Percentiles rank a stretch among this genome's conserved stretches.
Conservation (phyloP, 106 monocot genomes). For the Dioscorea zingiberensis region DNA sequence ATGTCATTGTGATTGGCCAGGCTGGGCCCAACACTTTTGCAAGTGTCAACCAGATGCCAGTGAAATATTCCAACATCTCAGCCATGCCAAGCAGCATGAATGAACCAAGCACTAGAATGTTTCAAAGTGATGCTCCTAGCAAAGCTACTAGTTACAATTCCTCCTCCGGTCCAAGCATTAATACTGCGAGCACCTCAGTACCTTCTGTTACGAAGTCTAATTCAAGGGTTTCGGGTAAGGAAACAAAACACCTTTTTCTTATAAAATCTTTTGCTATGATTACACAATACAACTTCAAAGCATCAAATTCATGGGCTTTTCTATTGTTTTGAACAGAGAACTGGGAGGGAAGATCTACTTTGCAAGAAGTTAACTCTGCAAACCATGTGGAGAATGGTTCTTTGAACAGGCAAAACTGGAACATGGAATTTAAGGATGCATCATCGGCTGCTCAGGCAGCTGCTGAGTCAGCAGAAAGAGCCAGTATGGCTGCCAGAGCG, state of each 20-base stretch:
- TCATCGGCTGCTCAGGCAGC: conserved; percentile 82
- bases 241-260: neutral
- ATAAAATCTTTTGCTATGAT: neutral
- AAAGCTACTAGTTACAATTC: neutral
- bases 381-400: conserved; percentile 15
- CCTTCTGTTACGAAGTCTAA: conserved; percentile 7
- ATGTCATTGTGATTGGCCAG: conserved; percentile 15
- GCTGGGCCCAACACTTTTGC: conserved; percentile 46
- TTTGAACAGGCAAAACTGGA: conserved; percentile 25
- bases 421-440: conserved; percentile 80
- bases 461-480: conserved; percentile 95
- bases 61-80: conserved; percentile 15
- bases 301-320: too few relatives aligned
- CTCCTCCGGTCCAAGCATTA: conserved; percentile 9
- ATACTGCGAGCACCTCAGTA: neutral
- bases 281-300: too few relatives aligned
- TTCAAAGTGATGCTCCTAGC: conserved; percentile 11
- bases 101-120: conserved; percentile 15
- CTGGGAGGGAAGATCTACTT: neutral
- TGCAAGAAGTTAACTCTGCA: conserved; percentile 10
- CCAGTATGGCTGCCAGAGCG: conserved; percentile 84
- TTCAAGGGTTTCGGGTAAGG: conserved; percentile 20
- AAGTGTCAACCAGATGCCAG: conserved; percentile 9
- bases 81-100: neutral
- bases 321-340: conserved; percentile 17